Percentiles rank a stretch among this genome's conserved stretches.
These are phyloP conservation scores for Cylindrodendrum hubeiense DNA, from an alignment of 2,329 filamentous ascomycete species.

Conservation along the genomic window DNA sequence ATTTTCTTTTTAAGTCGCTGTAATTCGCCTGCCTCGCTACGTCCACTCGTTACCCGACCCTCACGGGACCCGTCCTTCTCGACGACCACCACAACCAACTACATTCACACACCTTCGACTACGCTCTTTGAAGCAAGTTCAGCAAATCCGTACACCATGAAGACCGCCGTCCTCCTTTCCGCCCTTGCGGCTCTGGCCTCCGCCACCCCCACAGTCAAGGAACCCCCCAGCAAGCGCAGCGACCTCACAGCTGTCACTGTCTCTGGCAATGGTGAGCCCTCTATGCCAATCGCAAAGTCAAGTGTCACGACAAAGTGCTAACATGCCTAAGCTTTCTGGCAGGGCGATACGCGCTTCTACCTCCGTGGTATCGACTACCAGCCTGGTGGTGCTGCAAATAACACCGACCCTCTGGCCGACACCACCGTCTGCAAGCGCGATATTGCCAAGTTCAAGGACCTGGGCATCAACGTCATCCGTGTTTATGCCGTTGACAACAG, in stretches of 20 bases:
- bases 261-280: slow-evolving; percentile 67
- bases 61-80: slow-evolving; percentile 13
- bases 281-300: not conserved
- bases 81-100: slow-evolving; percentile 21
- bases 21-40: slow-evolving; percentile 37
- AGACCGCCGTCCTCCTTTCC: slow-evolving; percentile 59
- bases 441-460: slow-evolving; percentile 82
- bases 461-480: slow-evolving; percentile 91
- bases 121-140: slow-evolving; percentile 3
- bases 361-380: slow-evolving; percentile 73
- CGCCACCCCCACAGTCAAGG: slow-evolving; percentile 63
- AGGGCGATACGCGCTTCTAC: slow-evolving; percentile 67
- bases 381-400: slow-evolving; percentile 68
- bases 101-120: slow-evolving; percentile 14
- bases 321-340: slow-evolving; percentile 63
- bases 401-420: slow-evolving; percentile 82
- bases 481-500: slow-evolving; percentile 95
- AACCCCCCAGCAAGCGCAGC: slow-evolving; percentile 64
- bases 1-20: slow-evolving; percentile 39
- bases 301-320: slow-evolving; percentile 1
- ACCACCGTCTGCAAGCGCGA: slow-evolving; percentile 79
- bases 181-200: slow-evolving; percentile 60
- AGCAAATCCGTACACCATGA: slow-evolving; percentile 57
- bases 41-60: slow-evolving; percentile 36
- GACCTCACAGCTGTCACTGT: slow-evolving; percentile 63